Evolutionary conservation across 176 grass and related monocot genomes (phyloP), one percentile per base, ranked within the genome.

Genomic region (Leersia perrieri): DNA sequence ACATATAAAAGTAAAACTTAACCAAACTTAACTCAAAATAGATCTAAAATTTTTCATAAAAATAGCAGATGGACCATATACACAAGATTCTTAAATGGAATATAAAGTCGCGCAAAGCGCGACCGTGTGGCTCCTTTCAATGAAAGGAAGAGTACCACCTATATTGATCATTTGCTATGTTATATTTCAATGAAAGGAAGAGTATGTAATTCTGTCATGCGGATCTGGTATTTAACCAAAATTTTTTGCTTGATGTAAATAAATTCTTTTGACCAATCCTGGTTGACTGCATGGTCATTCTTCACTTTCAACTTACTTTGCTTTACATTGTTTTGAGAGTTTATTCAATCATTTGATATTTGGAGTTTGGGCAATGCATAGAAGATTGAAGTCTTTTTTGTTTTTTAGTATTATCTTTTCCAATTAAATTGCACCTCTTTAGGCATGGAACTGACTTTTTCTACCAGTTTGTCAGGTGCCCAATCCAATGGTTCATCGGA

Each of bases 401-500:
- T 11, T 29, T 15, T 30, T 16, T 15, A 44, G 25, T 63, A 20
- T 31, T 18, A 20, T 41, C 35, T 28, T 44, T 23, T 25, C 53
- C 22, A 31, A 63, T 76, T 76, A 31, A 42, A 64, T 13, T 84
- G 26, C 20, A 81, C 35, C 55, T 33, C 9, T 73, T 82, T 33
- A 33, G 2, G 20, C 36, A 65, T 25, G 51, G 14, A 66, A 44
- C 67, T 83, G 74, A 88, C 30, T 53, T 53, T 10, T 78, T 47
- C 60, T 85, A 39, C 44, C 86, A 91, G 85, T 80, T 79, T 40
- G 40, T 72, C 82, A 78, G 82, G 67, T 86, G 82, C 69, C 23
- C 31, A 86, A 68, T 76, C 82, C 33, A 92, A 83, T 83, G 86
- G 86, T 76, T 79, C 83, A 18, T 79, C 79, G 47, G 73, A 78